A percentile compares a stretch with the other conserved stretches of the same genome.
Evolutionary conservation across 1,284 basidiomycete genomes (phyloP).

Genomic region (Cutaneotrichosporon mucoides): DNA sequence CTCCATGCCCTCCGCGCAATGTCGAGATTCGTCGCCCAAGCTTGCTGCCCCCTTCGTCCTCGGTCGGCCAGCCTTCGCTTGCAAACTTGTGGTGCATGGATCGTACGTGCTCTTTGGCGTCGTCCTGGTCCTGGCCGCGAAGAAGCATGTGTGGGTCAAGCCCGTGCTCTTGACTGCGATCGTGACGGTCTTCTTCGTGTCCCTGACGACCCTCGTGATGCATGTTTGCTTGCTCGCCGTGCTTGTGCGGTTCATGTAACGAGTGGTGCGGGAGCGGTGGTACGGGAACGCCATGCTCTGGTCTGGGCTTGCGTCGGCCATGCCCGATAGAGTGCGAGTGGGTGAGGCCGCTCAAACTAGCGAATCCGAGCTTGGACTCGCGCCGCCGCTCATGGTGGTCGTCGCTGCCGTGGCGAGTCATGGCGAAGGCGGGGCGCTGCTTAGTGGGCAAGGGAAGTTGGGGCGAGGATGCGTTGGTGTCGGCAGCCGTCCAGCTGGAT

Average conservation of each 20-base stretch:
- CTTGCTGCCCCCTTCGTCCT: not conserved
- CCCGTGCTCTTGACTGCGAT: not conserved
- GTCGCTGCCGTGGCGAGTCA: not conserved
- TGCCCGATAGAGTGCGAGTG: not conserved
- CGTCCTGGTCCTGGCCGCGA: not conserved
- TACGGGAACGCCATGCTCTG: not conserved
- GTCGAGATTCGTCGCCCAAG: not conserved
- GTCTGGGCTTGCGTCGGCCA: not conserved
- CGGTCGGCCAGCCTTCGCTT: not conserved
- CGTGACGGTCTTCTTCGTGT: not conserved
- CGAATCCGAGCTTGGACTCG: not conserved
- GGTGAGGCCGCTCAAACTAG: not conserved
- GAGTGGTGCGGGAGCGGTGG: no score
- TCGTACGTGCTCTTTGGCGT: not conserved
- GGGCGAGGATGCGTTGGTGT: not conserved
- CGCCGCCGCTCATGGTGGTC: not conserved
- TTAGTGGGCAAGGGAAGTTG: not conserved
- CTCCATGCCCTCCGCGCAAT: not conserved
- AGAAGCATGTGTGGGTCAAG: not conserved
- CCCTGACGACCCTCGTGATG: no score
- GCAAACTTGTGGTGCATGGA: slow-evolving; percentile 1
- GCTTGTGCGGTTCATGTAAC: no score
- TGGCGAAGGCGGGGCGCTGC: not conserved
- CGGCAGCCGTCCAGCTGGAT: not conserved
- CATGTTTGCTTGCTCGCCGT: no score